Base-by-base conservation (phyloP, 495 filamentous ascomycete genomes). In the Tuber magnatum region DNA sequence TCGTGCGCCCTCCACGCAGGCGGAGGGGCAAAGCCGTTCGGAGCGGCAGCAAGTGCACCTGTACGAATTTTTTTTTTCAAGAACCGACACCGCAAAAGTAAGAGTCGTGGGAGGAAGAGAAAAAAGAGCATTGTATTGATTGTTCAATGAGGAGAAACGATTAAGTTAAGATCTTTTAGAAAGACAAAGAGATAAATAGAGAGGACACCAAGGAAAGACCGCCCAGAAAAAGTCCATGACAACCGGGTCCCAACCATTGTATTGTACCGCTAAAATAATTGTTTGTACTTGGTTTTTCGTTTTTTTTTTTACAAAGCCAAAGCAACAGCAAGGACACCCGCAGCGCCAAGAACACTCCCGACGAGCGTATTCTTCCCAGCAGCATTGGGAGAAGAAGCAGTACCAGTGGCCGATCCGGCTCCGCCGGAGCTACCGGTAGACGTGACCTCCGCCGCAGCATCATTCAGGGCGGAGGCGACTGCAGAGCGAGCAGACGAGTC, bases 281-380 rank as follows among this genome's bases (percentile, higher is more conserved):
- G n/a, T 61, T 10, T 32, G 14, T 61, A 65, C 3, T 6, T 14
- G 1, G 1, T 1, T 32, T 16, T 20, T 12, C 48, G 1, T 61
- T 32, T 61, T 78, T 72, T 61, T 32, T 61, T 78, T 72, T 79
- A 79, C 69, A 79, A 73, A 20, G 46, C 72, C 39, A 79, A 51
- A 0, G 70, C 77, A 72, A 79, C 56, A 42, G 77, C 77, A 22
- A 79, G 40, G 20, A 79, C n/a, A 42, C 39, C 77, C 0, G 72
- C 77, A 70, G 77, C 77, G 48, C 73, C 77, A 44, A 79, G 46
- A 41, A 79, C 68, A 35, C 76, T 74, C 0, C 61, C 43, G 41
- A n/a, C 71, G 38, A 79, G 48, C 22, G 75, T 76, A 78, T 71
- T 35, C 71, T 71, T 78, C 39, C 38, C 41, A 18, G 39, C 72